These are phyloP conservation scores for Lathyrus tuberosus DNA, from an alignment of 306 rosid species.

Conservation along the genomic window DNA sequence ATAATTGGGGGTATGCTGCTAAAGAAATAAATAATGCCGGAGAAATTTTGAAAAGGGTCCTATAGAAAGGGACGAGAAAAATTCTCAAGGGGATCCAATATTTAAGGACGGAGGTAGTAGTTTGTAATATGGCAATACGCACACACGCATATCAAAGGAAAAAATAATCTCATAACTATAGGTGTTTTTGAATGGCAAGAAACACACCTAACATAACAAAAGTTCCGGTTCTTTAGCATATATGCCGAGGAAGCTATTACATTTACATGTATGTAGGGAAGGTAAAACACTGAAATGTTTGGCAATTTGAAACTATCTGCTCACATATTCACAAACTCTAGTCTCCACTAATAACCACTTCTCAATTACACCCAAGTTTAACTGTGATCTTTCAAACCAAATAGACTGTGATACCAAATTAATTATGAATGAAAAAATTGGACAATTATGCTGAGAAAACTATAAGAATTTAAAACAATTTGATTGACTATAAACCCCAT, in stretches of 20 bases:
- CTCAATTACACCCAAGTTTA: background rate
- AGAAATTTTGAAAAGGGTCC: no score
- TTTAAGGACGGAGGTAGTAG: background rate
- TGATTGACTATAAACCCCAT: background rate
- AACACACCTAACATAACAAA: constrained; percentile 6
- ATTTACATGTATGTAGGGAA: background rate
- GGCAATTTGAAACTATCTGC: background rate
- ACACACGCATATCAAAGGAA: background rate
- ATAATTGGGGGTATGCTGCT: no score
- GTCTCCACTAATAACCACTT: constrained; percentile 4
- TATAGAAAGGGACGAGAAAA: no score
- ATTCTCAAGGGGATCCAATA: background rate
- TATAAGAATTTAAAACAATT: background rate
- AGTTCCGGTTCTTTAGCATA: background rate
- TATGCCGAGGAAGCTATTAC: background rate
- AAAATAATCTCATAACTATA: background rate
- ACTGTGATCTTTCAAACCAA: constrained; percentile 5
- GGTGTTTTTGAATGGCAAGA: background rate
- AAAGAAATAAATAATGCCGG: no score
- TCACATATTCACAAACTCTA: constrained; percentile 11
- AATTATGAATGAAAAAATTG: background rate
- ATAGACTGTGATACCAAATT: background rate
- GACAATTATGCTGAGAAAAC: background rate
- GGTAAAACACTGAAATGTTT: background rate
- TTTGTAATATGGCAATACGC: background rate